Conservation (phyloP, 2,329 filamentous ascomycete species). For the Phyllosticta capitalensis region DNA sequence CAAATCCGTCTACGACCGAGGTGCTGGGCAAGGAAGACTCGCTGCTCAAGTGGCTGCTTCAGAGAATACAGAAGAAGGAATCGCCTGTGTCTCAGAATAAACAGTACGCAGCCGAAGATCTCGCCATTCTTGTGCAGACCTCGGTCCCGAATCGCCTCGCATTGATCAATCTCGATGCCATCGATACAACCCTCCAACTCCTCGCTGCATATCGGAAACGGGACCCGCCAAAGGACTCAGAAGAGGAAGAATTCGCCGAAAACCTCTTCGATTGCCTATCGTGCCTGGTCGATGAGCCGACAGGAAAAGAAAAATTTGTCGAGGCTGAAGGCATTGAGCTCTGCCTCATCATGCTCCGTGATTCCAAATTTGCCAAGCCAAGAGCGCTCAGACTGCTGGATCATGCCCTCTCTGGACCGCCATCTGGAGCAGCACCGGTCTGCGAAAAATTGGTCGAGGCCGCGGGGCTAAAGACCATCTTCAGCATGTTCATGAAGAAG, state of each 20-base stretch:
- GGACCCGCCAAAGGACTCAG: constrained; percentile 74
- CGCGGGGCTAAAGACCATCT: constrained; percentile 74
- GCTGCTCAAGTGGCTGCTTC: constrained; percentile 68
- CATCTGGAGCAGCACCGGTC: constrained; percentile 36
- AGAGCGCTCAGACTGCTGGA: constrained; percentile 75
- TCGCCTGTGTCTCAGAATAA: constrained; percentile 73
- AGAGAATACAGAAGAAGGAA: constrained; percentile 62
- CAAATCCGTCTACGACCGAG: constrained; percentile 57
- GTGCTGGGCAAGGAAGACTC: constrained; percentile 59
- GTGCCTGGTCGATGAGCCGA: constrained; percentile 64
- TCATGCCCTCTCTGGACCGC: constrained; percentile 49
- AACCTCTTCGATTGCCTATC: constrained; percentile 84
- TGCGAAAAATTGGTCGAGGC: constrained; percentile 73
- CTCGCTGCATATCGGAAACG: constrained; percentile 75
- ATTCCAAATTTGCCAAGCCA: constrained; percentile 73
- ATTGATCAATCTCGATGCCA: constrained; percentile 56
- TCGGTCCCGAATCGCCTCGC: constrained; percentile 55
- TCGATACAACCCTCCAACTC: constrained; percentile 73
- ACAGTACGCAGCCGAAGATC: constrained; percentile 84
- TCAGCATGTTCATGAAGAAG: constrained; percentile 81
- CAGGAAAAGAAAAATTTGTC: constrained; percentile 71
- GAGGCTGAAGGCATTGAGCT: constrained; percentile 90
- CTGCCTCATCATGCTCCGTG: constrained; percentile 80
- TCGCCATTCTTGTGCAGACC: constrained; percentile 79
- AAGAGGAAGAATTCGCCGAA: constrained; percentile 92